A percentile compares a stretch with the other conserved stretches of the same genome.
phyloP scores from a whole-genome alignment of 129 eudicot species.

The Arctium lappa region DNA sequence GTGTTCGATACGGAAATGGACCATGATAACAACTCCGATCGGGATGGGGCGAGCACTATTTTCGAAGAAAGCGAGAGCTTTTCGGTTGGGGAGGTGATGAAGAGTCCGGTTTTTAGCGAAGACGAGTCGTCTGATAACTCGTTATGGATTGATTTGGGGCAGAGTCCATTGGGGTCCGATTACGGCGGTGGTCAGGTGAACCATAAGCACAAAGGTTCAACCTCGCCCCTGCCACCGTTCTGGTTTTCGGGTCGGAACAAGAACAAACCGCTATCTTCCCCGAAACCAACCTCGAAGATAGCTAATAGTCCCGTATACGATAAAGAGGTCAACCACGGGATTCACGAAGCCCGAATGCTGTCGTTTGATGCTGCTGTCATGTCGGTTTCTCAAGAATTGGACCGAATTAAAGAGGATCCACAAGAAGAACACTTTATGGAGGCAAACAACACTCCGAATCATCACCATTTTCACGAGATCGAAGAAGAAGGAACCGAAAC shows the following conservation, averaged over 20 bases:
- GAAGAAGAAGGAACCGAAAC: slow-evolving; percentile 68
- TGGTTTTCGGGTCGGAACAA: slow-evolving; percentile 78
- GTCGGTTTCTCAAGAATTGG: slow-evolving; percentile 82
- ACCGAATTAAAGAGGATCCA: slow-evolving; percentile 56
- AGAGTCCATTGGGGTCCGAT: slow-evolving; percentile 83
- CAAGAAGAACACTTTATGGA: slow-evolving; percentile 46
- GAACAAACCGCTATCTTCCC: slow-evolving; percentile 65
- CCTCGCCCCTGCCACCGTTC: slow-evolving; percentile 80
- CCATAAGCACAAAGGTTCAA: slow-evolving; percentile 35
- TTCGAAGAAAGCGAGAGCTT: slow-evolving; percentile 90
- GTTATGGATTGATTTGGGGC: slow-evolving; percentile 96
- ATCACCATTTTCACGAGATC: slow-evolving; percentile 49
- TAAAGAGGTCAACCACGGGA: slow-evolving; percentile 32
- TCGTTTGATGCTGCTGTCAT: slow-evolving; percentile 97
- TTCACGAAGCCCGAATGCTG: slow-evolving; percentile 48
- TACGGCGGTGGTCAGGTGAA: slow-evolving; percentile 34
- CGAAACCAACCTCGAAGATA: slow-evolving; percentile 55
- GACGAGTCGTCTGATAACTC: slow-evolving; percentile 97
- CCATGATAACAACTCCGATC: slow-evolving; percentile 76
- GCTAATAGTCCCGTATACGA: slow-evolving; percentile 61
- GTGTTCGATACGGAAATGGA: slow-evolving; percentile 94
- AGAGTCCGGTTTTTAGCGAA: slow-evolving; percentile 97
- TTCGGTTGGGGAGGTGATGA: slow-evolving; percentile 97
- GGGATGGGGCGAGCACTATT: slow-evolving; percentile 86
- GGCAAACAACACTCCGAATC: slow-evolving; percentile 23